A percentile compares a stretch with the other conserved stretches of the same genome.
These are phyloP conservation scores for Pistacia integerrima DNA, from an alignment of 345 rosid genomes.

Conservation along the genomic window DNA sequence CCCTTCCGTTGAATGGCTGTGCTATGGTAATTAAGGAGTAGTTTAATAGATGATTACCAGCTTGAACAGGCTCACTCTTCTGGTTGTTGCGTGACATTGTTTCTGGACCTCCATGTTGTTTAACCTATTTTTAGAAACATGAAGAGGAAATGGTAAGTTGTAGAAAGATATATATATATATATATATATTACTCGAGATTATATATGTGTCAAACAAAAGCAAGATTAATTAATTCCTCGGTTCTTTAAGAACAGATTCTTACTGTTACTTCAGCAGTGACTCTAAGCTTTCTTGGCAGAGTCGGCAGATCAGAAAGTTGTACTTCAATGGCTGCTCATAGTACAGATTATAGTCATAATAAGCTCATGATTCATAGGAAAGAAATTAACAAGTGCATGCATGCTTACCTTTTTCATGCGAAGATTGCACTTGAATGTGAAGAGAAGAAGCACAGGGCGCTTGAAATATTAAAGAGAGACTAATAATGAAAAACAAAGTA, in stretches of 20 bases:
- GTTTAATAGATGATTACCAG: background rate
- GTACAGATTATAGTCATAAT: background rate
- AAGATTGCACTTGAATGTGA: slow-evolving; percentile 10
- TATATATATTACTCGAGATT: too few relatives aligned
- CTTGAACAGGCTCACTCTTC: slow-evolving; percentile 10
- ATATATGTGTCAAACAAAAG: too few relatives aligned
- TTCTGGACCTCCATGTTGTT: slow-evolving; percentile 12
- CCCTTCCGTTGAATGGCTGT: background rate
- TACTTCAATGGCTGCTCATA: slow-evolving; percentile 14
- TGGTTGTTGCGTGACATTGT: slow-evolving; percentile 5
- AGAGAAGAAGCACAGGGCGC: slow-evolving; percentile 23
- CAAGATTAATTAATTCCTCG: background rate
- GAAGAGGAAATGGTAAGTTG: background rate
- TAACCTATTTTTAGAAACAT: slow-evolving; percentile 13
- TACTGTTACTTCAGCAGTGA: slow-evolving; percentile 29
- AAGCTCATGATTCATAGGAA: background rate
- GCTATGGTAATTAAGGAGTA: background rate
- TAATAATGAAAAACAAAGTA: slow-evolving; percentile 11
- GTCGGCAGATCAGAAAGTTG: slow-evolving; percentile 2
- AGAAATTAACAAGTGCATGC: background rate
- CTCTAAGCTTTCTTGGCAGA: slow-evolving; percentile 48
- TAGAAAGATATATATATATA: background rate
- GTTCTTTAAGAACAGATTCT: background rate
- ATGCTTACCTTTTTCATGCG: slow-evolving; percentile 20
- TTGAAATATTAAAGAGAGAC: slow-evolving; percentile 8